phyloP scores from a whole-genome alignment of 306 rosid genomes.

The Gynostemma pentaphyllum region DNA sequence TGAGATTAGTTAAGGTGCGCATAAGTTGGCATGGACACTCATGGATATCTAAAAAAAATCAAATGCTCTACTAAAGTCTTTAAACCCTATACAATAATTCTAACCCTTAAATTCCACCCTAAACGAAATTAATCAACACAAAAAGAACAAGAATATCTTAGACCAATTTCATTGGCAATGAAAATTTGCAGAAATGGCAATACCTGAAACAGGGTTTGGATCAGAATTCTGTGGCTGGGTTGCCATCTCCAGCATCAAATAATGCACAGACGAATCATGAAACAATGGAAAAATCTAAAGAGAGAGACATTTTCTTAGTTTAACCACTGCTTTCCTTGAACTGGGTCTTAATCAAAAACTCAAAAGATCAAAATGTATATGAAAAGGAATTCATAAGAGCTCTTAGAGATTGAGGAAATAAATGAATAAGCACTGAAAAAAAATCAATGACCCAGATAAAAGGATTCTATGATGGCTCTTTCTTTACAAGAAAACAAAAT shows the following conservation, averaged over 20 bases:
- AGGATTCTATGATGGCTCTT: neutral
- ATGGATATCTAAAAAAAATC: too few species aligned
- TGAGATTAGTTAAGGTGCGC: too few species aligned
- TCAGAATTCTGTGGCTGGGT: conserved; percentile 8
- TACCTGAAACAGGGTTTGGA: conserved; percentile 8
- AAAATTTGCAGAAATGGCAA: neutral
- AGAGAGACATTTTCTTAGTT: neutral
- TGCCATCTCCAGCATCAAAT: conserved; percentile 4
- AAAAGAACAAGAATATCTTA: neutral
- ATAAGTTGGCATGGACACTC: too few species aligned
- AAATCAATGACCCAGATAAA: neutral
- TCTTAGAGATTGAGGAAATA: neutral
- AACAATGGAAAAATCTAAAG: neutral
- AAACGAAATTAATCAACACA: neutral
- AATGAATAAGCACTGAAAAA: neutral
- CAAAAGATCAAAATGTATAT: neutral
- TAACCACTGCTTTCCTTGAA: neutral
- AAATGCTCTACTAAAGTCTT: too few species aligned
- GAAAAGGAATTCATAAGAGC: neutral
- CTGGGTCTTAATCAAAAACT: neutral
- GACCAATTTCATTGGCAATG: neutral
- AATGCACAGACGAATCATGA: conserved; percentile 2
- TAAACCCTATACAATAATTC: neutral
- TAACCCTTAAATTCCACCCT: neutral
- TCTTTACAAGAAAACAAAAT: conserved; percentile 1